Evolutionary conservation across 768 basidiomycete species (phyloP).

Genomic region (Mycena crocata): DNA sequence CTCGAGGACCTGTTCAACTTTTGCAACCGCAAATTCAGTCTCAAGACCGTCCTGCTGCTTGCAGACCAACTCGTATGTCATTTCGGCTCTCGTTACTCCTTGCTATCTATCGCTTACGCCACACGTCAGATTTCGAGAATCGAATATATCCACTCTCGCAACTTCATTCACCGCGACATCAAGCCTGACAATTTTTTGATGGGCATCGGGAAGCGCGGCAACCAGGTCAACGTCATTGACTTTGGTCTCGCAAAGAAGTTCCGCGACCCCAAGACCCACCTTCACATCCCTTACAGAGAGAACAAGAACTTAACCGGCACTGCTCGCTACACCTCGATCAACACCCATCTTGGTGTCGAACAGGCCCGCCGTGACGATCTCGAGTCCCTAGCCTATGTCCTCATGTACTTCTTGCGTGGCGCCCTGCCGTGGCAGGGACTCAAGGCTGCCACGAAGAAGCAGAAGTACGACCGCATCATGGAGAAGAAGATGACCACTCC

Average conservation of each 20-base stretch:
- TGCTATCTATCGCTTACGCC: slow-evolving; percentile 37
- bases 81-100: slow-evolving; percentile 24
- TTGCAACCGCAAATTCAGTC: slow-evolving; percentile 95
- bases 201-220: slow-evolving; percentile 99
- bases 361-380: slow-evolving; percentile 98
- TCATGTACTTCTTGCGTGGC: slow-evolving; percentile 99
- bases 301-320: slow-evolving; percentile 99
- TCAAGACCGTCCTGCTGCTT: slow-evolving; percentile 96
- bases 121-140: slow-evolving; percentile 90
- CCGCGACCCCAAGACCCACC: slow-evolving; percentile 99
- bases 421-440: slow-evolving; percentile 99
- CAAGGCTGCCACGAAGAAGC: slow-evolving; percentile 99
- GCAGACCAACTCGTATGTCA: slow-evolving; percentile 92
- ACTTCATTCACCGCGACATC: slow-evolving; percentile 98
- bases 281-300: slow-evolving; percentile 99
- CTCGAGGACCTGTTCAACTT: slow-evolving; percentile 95
- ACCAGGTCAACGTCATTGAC: slow-evolving; percentile 99
- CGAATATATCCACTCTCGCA: slow-evolving; percentile 99
- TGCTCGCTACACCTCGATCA: slow-evolving; percentile 98
- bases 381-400: slow-evolving; percentile 97
- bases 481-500: slow-evolving; percentile 99
- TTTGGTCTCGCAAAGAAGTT: slow-evolving; percentile 99
- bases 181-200: slow-evolving; percentile 99
- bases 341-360: slow-evolving; percentile 98
- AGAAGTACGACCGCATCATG: slow-evolving; percentile 99